These are phyloP conservation scores for Aspergillus hancockii DNA, from an alignment of 495 filamentous ascomycete genomes.

Conservation along the genomic window DNA sequence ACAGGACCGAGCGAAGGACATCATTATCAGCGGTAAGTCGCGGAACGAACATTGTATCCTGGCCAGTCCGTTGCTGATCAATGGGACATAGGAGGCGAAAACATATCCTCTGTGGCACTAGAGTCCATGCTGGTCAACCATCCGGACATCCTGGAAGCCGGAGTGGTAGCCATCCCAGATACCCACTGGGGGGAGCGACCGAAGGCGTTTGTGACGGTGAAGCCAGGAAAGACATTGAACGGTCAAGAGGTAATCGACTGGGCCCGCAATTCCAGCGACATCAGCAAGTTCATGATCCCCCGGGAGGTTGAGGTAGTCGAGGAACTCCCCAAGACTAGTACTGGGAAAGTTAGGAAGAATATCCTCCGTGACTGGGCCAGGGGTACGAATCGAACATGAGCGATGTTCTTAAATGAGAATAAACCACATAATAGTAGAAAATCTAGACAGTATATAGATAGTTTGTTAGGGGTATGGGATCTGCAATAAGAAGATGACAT, in stretches of 20 bases:
- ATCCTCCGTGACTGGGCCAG: conserved; percentile 85
- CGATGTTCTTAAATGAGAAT: not conserved
- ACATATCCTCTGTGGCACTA: conserved; percentile 91
- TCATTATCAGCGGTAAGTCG: conserved; percentile 91
- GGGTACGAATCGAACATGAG: conserved; percentile 19
- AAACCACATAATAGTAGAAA: not conserved
- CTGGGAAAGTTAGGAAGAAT: conserved; percentile 96
- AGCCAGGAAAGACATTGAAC: conserved; percentile 57
- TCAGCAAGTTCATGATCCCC: conserved; percentile 95
- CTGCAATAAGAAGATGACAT: not conserved
- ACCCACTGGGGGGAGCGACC: conserved; percentile 93
- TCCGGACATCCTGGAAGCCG: conserved; percentile 85
- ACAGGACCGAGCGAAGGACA: conserved; percentile 91
- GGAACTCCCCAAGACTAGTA: conserved; percentile 94
- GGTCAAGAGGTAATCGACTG: conserved; percentile 79
- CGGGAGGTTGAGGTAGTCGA: conserved; percentile 85
- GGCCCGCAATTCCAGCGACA: conserved; percentile 75
- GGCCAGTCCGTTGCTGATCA: conserved; percentile 10
- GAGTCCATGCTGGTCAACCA: conserved; percentile 92
- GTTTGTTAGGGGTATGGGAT: not conserved
- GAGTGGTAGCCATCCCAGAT: conserved; percentile 86
- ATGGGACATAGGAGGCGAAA: conserved; percentile 73
- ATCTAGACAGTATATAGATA: conserved; percentile 4
- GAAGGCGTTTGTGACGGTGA: conserved; percentile 88
- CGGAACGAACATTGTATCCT: conserved; percentile 77